Evolutionary conservation across 2,329 filamentous ascomycete genomes (phyloP).

Genomic region (Xylaria sp.): DNA sequence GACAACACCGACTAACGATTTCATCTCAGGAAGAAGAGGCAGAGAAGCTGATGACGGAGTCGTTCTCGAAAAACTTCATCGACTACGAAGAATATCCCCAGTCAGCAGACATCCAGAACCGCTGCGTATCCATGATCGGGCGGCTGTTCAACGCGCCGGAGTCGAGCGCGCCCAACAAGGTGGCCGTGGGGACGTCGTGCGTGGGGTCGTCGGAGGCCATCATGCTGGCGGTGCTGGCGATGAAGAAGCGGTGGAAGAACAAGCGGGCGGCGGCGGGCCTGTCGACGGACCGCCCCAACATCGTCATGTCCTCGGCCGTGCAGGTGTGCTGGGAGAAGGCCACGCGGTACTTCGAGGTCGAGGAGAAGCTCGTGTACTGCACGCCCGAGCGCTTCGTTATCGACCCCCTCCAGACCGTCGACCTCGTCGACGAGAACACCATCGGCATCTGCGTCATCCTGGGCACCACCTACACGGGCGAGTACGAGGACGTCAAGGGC

Average conservation of each 20-base stretch:
- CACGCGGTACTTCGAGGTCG: conserved; percentile 88
- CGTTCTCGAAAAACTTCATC: conserved; percentile 95
- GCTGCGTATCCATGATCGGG: conserved; percentile 91
- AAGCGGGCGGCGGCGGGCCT: conserved; percentile 85
- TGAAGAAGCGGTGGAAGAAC: conserved; percentile 96
- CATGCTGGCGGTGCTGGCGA: conserved; percentile 84
- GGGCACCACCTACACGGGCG: conserved; percentile 93
- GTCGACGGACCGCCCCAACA: conserved; percentile 82
- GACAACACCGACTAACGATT: conserved; percentile 2
- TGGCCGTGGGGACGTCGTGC: conserved; percentile 85
- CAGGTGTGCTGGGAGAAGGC: conserved; percentile 99
- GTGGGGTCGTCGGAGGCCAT: conserved; percentile 92
- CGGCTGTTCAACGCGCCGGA: conserved; percentile 84
- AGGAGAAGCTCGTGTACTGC: conserved; percentile 82
- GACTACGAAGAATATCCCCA: conserved; percentile 88
- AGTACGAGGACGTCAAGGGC: conserved; percentile 93
- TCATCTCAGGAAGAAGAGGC: conserved; percentile 82
- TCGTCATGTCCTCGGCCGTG: conserved; percentile 95
- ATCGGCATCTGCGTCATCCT: conserved; percentile 94
- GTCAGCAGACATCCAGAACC: conserved; percentile 87
- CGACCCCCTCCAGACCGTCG: conserved; percentile 69
- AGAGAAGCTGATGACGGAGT: conserved; percentile 93
- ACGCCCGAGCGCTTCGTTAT: conserved; percentile 70
- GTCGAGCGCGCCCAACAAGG: conserved; percentile 59
- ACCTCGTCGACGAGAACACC: conserved; percentile 72